phyloP scores from a whole-genome alignment of 768 basidiomycete genomes.

The Sarcodon sp. region DNA sequence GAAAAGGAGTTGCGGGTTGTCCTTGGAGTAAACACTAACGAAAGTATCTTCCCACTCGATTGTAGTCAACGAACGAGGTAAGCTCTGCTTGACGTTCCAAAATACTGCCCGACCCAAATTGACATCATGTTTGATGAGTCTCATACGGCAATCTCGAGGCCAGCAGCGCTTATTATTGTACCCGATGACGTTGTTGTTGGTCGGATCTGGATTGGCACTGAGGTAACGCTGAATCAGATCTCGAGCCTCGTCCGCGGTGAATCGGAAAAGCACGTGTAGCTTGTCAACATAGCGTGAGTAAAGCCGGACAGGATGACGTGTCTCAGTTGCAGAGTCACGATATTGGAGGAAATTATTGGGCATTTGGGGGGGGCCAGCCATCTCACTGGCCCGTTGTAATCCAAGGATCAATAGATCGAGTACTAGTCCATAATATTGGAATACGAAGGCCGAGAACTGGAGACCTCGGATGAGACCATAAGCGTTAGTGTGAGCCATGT shows the following conservation, averaged over 20 bases:
- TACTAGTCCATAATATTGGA: constrained; percentile 96
- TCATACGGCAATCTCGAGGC: constrained; percentile 98
- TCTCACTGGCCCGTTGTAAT: constrained; percentile 95
- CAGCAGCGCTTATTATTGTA: constrained; percentile 99
- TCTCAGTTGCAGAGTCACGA: constrained; percentile 90
- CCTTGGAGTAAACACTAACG: constrained; percentile 92
- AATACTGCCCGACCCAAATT: constrained; percentile 97
- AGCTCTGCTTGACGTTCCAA: constrained; percentile 97
- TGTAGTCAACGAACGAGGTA: constrained; percentile 91
- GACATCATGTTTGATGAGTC: constrained; percentile 98
- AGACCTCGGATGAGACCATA: constrained; percentile 96
- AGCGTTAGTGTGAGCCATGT: constrained; percentile 97
- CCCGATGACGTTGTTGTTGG: constrained; percentile 97
- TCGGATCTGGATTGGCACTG: constrained; percentile 95
- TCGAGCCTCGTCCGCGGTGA: constrained; percentile 92
- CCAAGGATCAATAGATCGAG: constrained; percentile 93
- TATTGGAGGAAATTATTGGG: constrained; percentile 99
- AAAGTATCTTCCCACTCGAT: constrained; percentile 99
- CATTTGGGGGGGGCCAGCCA: constrained; percentile 96
- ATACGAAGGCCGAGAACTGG: constrained; percentile 97
- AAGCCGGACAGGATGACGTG: constrained; percentile 92
- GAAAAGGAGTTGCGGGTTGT: constrained; percentile 95
- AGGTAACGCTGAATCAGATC: constrained; percentile 98
- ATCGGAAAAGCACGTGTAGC: constrained; percentile 93
- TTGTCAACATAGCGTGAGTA: constrained; percentile 96